Evolutionary conservation across 352 stramenopile genomes (phyloP).

Genomic region (Plasmopara muralis): DNA sequence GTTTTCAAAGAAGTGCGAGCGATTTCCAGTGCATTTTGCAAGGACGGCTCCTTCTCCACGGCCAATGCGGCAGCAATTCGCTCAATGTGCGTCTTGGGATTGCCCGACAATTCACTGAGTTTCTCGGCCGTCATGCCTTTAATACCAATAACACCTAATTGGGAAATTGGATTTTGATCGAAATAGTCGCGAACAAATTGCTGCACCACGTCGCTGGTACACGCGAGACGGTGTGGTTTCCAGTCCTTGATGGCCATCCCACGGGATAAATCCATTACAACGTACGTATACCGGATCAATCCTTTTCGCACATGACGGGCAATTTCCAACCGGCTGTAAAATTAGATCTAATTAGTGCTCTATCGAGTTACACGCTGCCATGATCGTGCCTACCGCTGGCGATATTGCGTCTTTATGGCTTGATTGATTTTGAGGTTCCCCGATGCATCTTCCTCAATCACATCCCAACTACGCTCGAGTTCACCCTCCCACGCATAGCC

Average conservation of each 20-base stretch:
- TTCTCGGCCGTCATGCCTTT: constrained; percentile 88
- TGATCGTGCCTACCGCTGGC: constrained; percentile 45
- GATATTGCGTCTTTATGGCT: constrained; percentile 55
- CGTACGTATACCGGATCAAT: constrained; percentile 81
- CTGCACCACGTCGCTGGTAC: constrained; percentile 60
- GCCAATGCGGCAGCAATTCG: constrained; percentile 56
- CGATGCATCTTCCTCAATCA: constrained; percentile 77
- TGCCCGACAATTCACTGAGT: constrained; percentile 86
- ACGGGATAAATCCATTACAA: constrained; percentile 81
- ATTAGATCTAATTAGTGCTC: neutral
- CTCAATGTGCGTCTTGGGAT: constrained; percentile 82
- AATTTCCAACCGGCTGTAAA: constrained; percentile 58
- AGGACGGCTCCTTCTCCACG: constrained; percentile 81
- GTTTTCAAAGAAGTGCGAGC: constrained; percentile 48
- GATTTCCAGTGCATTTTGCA: constrained; percentile 89
- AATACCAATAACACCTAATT: constrained; percentile 87
- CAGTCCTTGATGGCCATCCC: constrained; percentile 84
- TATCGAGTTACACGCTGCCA: neutral
- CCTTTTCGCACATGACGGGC: constrained; percentile 81
- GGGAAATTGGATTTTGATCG: constrained; percentile 92
- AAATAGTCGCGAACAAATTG: constrained; percentile 90
- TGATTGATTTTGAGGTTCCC: constrained; percentile 75
- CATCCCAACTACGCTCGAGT: constrained; percentile 81
- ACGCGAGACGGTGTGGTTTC: constrained; percentile 75
- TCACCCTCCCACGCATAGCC: constrained; percentile 82